A percentile compares a stretch with the other conserved stretches of the same genome.
phyloP scores from a whole-genome alignment of 495 filamentous ascomycete genomes.

The Penicillium lividum region DNA sequence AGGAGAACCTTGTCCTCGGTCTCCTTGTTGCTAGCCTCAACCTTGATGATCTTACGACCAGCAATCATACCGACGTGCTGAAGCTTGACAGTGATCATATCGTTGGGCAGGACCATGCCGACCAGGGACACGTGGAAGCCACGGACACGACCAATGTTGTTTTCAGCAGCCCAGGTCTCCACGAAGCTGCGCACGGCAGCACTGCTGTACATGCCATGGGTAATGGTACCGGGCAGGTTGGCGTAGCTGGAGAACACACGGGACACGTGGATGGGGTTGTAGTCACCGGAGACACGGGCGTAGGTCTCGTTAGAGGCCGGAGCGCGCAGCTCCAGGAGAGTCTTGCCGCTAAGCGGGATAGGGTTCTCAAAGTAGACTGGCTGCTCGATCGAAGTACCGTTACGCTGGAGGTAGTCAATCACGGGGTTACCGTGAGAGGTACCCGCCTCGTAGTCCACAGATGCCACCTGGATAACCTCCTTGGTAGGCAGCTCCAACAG shows the following conservation, averaged over 20 bases:
- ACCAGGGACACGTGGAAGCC: constrained; percentile 94
- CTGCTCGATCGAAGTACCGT: constrained; percentile 92
- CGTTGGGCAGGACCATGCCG: constrained; percentile 97
- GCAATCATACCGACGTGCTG: constrained; percentile 97
- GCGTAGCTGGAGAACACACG: constrained; percentile 94
- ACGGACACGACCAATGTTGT: constrained; percentile 94
- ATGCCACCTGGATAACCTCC: constrained; percentile 93
- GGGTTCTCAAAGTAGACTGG: constrained; percentile 96
- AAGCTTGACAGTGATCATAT: constrained; percentile 88
- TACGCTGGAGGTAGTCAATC: constrained; percentile 89
- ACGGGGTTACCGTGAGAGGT: constrained; percentile 93
- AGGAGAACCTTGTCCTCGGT: constrained; percentile 93
- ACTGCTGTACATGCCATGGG: constrained; percentile 98
- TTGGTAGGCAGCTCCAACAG: constrained; percentile 95
- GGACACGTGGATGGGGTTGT: constrained; percentile 98
- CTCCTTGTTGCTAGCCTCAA: constrained; percentile 90
- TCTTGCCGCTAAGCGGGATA: constrained; percentile 92
- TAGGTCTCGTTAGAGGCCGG: constrained; percentile 99
- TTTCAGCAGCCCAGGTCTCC: constrained; percentile 98
- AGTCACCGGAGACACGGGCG: constrained; percentile 94
- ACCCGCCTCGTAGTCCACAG: constrained; percentile 89
- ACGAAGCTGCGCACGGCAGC: constrained; percentile 97
- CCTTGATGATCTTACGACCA: constrained; percentile 98
- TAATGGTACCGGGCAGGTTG: constrained; percentile 93
- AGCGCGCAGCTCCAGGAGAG: constrained; percentile 79